These are phyloP conservation scores for Lachnellula hyalina DNA, from an alignment of 2,329 filamentous ascomycete species.

Conservation along the genomic window DNA sequence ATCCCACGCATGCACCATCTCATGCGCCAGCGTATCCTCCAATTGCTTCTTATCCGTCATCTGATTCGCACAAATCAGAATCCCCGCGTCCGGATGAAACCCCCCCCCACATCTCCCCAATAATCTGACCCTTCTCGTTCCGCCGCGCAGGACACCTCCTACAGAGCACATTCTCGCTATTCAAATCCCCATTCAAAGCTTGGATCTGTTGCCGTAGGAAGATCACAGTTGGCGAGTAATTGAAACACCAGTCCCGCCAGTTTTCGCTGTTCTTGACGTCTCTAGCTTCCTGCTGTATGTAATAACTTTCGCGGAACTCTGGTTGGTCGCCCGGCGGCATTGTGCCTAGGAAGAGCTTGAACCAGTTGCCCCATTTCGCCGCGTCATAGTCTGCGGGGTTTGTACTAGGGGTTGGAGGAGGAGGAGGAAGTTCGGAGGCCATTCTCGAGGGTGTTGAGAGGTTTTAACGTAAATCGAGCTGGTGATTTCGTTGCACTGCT, in stretches of 20 bases:
- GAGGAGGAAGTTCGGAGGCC: constrained; percentile 6
- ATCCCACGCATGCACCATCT: constrained; percentile 98
- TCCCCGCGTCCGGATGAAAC: constrained; percentile 81
- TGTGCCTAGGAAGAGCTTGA: constrained; percentile 70
- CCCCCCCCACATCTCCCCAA: constrained; percentile 56
- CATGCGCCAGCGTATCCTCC: constrained; percentile 91
- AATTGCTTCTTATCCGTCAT: constrained; percentile 73
- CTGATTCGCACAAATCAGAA: constrained; percentile 89
- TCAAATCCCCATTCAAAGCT: constrained; percentile 71
- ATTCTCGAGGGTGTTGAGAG: constrained; percentile 2
- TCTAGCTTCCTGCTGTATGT: constrained; percentile 66
- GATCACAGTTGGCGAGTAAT: constrained; percentile 78
- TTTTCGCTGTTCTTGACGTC: constrained; percentile 80
- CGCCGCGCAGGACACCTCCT: constrained; percentile 64
- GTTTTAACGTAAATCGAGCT: not conserved
- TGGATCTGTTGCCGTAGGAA: constrained; percentile 81
- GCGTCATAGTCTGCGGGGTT: constrained; percentile 56
- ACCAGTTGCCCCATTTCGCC: constrained; percentile 74
- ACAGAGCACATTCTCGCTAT: constrained; percentile 72
- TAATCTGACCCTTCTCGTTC: constrained; percentile 38
- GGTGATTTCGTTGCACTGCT: not conserved
- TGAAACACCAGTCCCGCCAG: constrained; percentile 76
- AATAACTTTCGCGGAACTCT: constrained; percentile 73
- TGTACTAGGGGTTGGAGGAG: not conserved
- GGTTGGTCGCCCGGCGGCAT: constrained; percentile 64